Evolutionary conservation across 306 rosid genomes (phyloP).

Genomic region (Oemleria cerasiformis): DNA sequence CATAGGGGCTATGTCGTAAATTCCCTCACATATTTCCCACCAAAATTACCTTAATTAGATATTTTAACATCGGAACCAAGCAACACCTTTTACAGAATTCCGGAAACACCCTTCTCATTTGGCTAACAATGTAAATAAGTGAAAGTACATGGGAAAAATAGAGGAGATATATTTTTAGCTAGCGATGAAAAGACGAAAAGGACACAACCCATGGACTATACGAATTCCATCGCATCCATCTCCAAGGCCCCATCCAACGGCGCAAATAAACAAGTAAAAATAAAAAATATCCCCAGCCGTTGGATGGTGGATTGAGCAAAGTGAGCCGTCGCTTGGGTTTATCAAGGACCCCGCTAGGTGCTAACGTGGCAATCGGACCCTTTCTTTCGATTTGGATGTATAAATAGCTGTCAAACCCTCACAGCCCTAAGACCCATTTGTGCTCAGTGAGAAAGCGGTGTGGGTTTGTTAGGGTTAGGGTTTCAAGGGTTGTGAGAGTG

Average conservation of each 20-base stretch:
- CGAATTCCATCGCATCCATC: not conserved
- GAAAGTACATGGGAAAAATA: not conserved
- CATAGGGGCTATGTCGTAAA: not conserved
- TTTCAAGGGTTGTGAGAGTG: constrained; percentile 13
- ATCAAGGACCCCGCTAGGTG: not conserved
- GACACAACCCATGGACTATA: not conserved
- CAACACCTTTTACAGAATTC: not conserved
- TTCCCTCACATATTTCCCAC: not conserved
- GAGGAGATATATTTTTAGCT: not conserved
- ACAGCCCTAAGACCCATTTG: not conserved
- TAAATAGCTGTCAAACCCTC: constrained; percentile 16
- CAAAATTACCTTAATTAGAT: not conserved
- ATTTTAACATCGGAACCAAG: not conserved
- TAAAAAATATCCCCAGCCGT: not conserved
- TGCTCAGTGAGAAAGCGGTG: constrained; percentile 17
- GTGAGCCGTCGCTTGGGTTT: not conserved
- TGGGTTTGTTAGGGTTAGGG: constrained; percentile 11
- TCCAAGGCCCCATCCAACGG: not conserved
- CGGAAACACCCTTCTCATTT: not conserved
- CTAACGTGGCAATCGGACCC: constrained; percentile 14
- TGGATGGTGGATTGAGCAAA: not conserved
- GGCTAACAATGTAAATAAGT: not conserved
- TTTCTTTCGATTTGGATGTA: not conserved
- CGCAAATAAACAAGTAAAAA: not conserved
- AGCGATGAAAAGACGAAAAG: not conserved